Conservation (phyloP, 129 eudicot genomes). For the Pittosporum tobira region DNA sequence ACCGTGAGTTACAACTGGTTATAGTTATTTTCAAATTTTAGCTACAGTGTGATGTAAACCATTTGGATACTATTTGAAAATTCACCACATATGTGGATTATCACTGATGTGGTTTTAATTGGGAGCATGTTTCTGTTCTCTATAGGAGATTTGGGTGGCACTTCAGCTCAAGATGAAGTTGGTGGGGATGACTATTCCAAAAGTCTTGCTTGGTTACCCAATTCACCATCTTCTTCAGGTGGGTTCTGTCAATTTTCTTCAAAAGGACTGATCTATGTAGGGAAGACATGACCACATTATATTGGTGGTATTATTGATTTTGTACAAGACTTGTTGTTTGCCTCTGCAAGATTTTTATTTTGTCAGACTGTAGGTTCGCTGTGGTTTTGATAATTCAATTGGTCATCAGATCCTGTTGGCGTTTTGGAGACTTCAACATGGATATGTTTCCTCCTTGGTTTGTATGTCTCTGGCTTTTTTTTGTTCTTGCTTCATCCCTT, state of each 20-base stretch:
- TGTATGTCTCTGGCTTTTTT: slow-evolving; percentile 83
- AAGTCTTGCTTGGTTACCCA: slow-evolving; percentile 51
- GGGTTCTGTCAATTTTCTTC: slow-evolving; percentile 97
- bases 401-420: too few species aligned
- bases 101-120: neutral
- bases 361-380: too few species aligned
- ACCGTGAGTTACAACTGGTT: too few species aligned
- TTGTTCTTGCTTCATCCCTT: slow-evolving; percentile 37
- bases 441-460: slow-evolving; percentile 51
- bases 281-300: slow-evolving; percentile 50
- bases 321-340: too few species aligned
- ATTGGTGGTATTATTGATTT: too few species aligned
- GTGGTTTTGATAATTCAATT: too few species aligned
- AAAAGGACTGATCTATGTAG: slow-evolving; percentile 93
- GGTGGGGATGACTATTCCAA: slow-evolving; percentile 54
- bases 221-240: slow-evolving; percentile 99
- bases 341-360: too few species aligned
- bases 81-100: neutral
- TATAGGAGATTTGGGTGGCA: slow-evolving; percentile 80
- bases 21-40: too few species aligned
- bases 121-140: slow-evolving; percentile 2
- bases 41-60: too few species aligned
- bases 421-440: slow-evolving; percentile 47
- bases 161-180: slow-evolving; percentile 56
- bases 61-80: neutral